Conservation (phyloP, 1,284 basidiomycete genomes). For the Ceratobasidium sp. region DNA sequence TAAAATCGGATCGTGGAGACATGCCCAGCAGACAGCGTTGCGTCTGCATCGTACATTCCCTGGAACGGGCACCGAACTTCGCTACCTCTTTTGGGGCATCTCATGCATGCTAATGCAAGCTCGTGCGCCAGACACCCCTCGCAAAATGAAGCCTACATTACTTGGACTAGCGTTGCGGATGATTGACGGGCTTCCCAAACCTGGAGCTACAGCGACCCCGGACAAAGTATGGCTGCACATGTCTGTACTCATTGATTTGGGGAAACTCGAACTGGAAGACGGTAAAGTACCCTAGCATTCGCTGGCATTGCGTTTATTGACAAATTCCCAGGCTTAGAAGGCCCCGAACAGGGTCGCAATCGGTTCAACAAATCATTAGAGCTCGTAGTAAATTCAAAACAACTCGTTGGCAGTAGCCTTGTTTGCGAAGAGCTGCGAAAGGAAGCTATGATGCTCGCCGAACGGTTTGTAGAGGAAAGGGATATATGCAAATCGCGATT, state of each 20-base stretch:
- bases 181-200: slow-evolving; percentile 45
- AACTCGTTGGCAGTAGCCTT: slow-evolving; percentile 75
- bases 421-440: slow-evolving; percentile 79
- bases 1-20: slow-evolving; percentile 81
- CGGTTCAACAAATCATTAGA: slow-evolving; percentile 50
- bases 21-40: slow-evolving; percentile 75
- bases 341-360: slow-evolving; percentile 14
- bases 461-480: slow-evolving; percentile 48
- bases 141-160: slow-evolving; percentile 42
- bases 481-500: slow-evolving; percentile 47
- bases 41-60: slow-evolving; percentile 40
- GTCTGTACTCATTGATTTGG: slow-evolving; percentile 75
- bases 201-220: slow-evolving; percentile 61
- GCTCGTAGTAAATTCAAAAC: slow-evolving; percentile 62
- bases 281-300: slow-evolving; percentile 50
- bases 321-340: slow-evolving; percentile 15
- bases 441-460: slow-evolving; percentile 62
- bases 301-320: slow-evolving; percentile 10
- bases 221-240: slow-evolving; percentile 84
- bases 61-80: slow-evolving; percentile 63
- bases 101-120: slow-evolving; percentile 79
- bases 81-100: slow-evolving; percentile 86
- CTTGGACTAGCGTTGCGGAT: slow-evolving; percentile 42
- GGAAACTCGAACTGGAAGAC: slow-evolving; percentile 58
- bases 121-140: slow-evolving; percentile 45